Base-by-base conservation (phyloP, 352 stramenopile species). In the Paralagenidium karlingii region DNA sequence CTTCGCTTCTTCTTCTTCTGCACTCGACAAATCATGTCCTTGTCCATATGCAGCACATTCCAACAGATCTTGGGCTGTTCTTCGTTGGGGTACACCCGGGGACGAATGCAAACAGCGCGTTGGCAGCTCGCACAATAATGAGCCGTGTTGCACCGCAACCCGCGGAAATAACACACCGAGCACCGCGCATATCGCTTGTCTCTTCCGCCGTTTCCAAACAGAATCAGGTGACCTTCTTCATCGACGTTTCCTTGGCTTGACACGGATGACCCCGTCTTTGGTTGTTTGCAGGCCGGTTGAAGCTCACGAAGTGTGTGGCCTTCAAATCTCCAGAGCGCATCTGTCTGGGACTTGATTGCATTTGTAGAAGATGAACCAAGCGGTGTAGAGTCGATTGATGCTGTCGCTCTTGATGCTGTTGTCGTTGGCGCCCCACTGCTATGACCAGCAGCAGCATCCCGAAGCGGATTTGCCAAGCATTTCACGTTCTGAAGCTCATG, bases 11-110 rank as follows among this genome's bases (percentile, higher is more conserved):
- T 76, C 43, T 71, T 78, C 47, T 82, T 84, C 48, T 80, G 60
- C 12, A 82, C 70, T 36, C 70, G 70, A 20, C 78, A 61, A 19
- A 84, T 47, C 62, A 84, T 82, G 33, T 80, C 70, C 30, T 73
- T 67, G 51, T 84, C 70, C 60, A 80, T 68, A 43, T 84, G 70
- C 26, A 84, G 56, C 45, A 84, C 70, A 32, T 84, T 84, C 70
- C 70, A 84, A 52, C 67, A 84, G 38, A 84, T 84, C 56, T 84
- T 84, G 8, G 66, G 55, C 33, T 82, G 58, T 22, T 73, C 56
- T 41, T 84, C 70, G 32, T 67, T 64, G 11, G 70, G 70, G 38
- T 84, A 82, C 31, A 58, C 68, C 3, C 70, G 62, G 32, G 70
- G 67, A 9, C 70, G 70, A 36, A 82, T 73, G 40, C 70, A 84